These are phyloP conservation scores for Clarireedia homoeocarpa DNA, from an alignment of 2,329 filamentous ascomycete genomes.

Conservation along the genomic window DNA sequence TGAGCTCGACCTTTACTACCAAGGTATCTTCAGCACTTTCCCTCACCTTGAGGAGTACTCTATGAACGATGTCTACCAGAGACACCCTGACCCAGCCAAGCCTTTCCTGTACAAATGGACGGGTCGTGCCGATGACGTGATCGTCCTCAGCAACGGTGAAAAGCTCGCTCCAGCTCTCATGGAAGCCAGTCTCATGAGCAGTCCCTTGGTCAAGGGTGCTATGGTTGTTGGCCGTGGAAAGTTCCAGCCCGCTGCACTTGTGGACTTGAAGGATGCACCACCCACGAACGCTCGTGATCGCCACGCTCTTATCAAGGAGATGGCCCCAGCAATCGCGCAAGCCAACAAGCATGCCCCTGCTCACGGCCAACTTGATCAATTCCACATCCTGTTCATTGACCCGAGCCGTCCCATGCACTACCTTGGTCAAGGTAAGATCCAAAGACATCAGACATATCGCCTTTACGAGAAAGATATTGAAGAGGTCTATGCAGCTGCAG, in stretches of 20 bases:
- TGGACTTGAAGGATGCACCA: constrained; percentile 10
- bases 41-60: constrained; percentile 14
- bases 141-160: constrained; percentile 32
- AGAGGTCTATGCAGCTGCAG: constrained; percentile 25
- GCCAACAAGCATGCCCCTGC: constrained; percentile 26
- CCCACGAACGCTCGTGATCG: constrained; percentile 3
- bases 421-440: constrained; percentile 32
- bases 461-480: constrained; percentile 30
- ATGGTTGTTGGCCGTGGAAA: constrained; percentile 30
- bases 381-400: constrained; percentile 27
- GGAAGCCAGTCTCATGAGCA: constrained; percentile 31
- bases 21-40: constrained; percentile 14
- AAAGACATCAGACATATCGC: constrained; percentile 26
- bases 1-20: constrained; percentile 12
- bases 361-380: constrained; percentile 26
- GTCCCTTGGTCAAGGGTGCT: constrained; percentile 29
- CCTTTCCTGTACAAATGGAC: constrained; percentile 11
- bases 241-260: constrained; percentile 12
- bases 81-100: constrained; percentile 15
- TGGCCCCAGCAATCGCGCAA: constrained; percentile 28
- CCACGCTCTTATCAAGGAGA: constrained; percentile 14
- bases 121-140: constrained; percentile 15
- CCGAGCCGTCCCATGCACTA: constrained; percentile 29
- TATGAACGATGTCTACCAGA: constrained; percentile 14
- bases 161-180: constrained; percentile 36